phyloP scores from a whole-genome alignment of 2,329 filamentous ascomycete species.

The Beauveria australis region DNA sequence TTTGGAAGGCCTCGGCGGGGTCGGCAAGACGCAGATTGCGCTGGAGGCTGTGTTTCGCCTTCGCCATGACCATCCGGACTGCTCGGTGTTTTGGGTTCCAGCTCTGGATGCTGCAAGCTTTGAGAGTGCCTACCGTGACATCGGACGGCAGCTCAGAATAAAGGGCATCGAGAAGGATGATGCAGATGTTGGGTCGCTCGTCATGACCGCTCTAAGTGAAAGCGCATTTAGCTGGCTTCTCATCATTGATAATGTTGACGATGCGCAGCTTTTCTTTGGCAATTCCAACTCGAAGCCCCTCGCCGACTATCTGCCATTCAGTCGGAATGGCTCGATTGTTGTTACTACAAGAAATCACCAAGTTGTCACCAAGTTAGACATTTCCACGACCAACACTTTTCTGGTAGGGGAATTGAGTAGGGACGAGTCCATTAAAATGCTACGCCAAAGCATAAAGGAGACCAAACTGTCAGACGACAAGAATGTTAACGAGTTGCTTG shows the following conservation, averaged over 20 bases:
- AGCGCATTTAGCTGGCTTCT: slow-evolving; percentile 29
- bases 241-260: slow-evolving; percentile 38
- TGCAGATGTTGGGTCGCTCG: slow-evolving; percentile 26
- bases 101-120: slow-evolving; percentile 21
- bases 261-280: slow-evolving; percentile 23
- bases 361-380: slow-evolving; percentile 9
- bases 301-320: slow-evolving; percentile 13
- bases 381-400: slow-evolving; percentile 14
- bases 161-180: slow-evolving; percentile 24
- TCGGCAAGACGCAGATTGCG: slow-evolving; percentile 32
- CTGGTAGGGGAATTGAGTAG: slow-evolving; percentile 16
- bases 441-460: slow-evolving; percentile 14
- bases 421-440: slow-evolving; percentile 16
- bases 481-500: slow-evolving; percentile 19
- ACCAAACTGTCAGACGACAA: slow-evolving; percentile 15
- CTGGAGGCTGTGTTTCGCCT: slow-evolving; percentile 25
- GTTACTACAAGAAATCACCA: slow-evolving; percentile 16
- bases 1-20: slow-evolving; percentile 25
- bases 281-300: slow-evolving; percentile 14
- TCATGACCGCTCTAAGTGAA: slow-evolving; percentile 26
- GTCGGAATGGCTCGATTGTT: slow-evolving; percentile 14
- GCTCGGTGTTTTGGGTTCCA: slow-evolving; percentile 34
- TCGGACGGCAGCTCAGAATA: slow-evolving; percentile 22
- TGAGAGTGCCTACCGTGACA: slow-evolving; percentile 26
- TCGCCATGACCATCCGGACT: slow-evolving; percentile 18